These are phyloP conservation scores for Xerocomus minutiporus DNA, from an alignment of 1,284 basidiomycete genomes.

Conservation along the genomic window DNA sequence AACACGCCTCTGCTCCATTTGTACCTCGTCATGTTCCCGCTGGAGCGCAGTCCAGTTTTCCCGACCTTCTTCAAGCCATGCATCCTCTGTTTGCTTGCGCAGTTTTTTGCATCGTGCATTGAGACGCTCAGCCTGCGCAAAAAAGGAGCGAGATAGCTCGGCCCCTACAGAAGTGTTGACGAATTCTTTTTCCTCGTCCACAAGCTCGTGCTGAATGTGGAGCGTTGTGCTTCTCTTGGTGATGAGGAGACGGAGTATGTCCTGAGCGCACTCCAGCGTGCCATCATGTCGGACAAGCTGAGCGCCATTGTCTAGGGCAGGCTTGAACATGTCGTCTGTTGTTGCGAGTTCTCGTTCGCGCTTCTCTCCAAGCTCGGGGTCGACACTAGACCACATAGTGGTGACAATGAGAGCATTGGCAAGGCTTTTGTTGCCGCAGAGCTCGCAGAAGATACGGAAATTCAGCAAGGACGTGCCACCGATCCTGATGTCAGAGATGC, in stretches of 20 bases:
- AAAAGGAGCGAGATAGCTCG: neutral
- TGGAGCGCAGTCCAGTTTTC: neutral
- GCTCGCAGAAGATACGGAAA: neutral
- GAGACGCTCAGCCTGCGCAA: neutral
- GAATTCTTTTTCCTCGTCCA: neutral
- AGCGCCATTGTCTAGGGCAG: neutral
- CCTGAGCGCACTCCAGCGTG: neutral
- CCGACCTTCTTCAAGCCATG: neutral
- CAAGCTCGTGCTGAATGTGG: neutral
- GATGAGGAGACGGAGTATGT: neutral
- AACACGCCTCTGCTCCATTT: neutral
- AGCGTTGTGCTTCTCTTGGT: neutral
- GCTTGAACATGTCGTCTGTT: neutral
- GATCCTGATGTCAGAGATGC: neutral
- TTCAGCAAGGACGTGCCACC: neutral
- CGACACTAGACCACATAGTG: neutral
- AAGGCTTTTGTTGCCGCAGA: neutral
- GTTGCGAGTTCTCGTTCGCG: constrained; percentile 1
- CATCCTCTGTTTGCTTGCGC: neutral
- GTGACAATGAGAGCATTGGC: neutral
- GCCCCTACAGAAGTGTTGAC: neutral
- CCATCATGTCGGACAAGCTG: neutral
- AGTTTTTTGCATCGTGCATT: neutral
- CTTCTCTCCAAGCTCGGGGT: neutral
- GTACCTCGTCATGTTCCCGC: neutral